Evolutionary conservation across 371 early-diverging fungal species (phyloP).

Genomic region (Syncephalastrum contaminatum): DNA sequence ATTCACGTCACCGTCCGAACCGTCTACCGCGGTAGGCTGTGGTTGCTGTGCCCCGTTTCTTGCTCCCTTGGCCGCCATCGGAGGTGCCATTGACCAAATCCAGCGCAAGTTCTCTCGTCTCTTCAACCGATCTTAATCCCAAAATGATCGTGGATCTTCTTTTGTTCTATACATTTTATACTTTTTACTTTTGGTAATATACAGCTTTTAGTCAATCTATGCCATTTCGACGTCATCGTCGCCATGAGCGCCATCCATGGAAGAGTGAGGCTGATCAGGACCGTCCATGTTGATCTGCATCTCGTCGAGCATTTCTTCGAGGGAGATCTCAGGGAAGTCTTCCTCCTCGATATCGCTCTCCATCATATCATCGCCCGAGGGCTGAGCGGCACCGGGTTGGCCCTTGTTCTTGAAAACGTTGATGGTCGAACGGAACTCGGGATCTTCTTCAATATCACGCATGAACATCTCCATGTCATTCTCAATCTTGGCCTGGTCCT

Average conservation of each 20-base stretch:
- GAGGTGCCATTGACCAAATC: constrained; percentile 31
- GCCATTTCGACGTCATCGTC: constrained; percentile 37
- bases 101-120: constrained; percentile 17
- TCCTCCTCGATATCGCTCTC: constrained; percentile 70
- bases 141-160: too few relatives aligned
- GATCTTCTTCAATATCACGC: constrained; percentile 96
- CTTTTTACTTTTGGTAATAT: constrained; percentile 1
- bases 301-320: constrained; percentile 92
- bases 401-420: constrained; percentile 81
- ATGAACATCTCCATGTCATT: constrained; percentile 87
- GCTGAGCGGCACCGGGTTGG: constrained; percentile 27
- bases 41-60: constrained; percentile 28
- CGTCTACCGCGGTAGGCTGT: constrained; percentile 28
- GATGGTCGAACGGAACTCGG: constrained; percentile 89
- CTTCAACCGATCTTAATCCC: background rate
- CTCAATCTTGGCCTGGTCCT: constrained; percentile 72
- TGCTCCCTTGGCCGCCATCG: constrained; percentile 32
- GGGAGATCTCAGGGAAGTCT: constrained; percentile 87
- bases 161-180: too few relatives aligned
- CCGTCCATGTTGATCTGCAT: constrained; percentile 66
- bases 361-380: constrained; percentile 48
- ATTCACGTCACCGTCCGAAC: constrained; percentile 24
- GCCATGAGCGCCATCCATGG: constrained; percentile 7
- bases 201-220: constrained; percentile 5
- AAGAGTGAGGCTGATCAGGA: constrained; percentile 28